Evolutionary conservation across 2,329 filamentous ascomycete genomes (phyloP).

Genomic region (Colletotrichum scovillei): DNA sequence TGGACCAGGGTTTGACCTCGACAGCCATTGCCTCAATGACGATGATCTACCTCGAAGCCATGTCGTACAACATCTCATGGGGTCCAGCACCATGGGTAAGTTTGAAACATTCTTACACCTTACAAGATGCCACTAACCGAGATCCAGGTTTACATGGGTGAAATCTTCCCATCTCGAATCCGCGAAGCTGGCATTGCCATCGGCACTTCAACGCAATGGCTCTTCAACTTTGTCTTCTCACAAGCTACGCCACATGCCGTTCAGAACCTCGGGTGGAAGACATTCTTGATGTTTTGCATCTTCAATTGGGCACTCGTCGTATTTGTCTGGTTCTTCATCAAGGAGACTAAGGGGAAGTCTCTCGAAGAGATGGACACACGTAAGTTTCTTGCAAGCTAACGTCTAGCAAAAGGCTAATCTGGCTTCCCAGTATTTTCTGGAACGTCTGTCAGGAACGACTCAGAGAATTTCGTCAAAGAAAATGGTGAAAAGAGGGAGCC

Average conservation of each 20-base stretch:
- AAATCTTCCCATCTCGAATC: slow-evolving; percentile 63
- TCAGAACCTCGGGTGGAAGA: slow-evolving; percentile 57
- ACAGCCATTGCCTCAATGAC: slow-evolving; percentile 59
- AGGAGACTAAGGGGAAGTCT: slow-evolving; percentile 55
- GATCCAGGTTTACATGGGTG: slow-evolving; percentile 54
- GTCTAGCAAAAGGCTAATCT: neutral
- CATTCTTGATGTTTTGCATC: slow-evolving; percentile 61
- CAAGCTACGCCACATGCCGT: slow-evolving; percentile 61
- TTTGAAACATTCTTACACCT: neutral
- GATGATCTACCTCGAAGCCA: slow-evolving; percentile 62
- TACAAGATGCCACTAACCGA: neutral
- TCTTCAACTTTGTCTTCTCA: slow-evolving; percentile 62
- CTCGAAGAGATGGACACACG: slow-evolving; percentile 54
- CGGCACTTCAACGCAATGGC: slow-evolving; percentile 61
- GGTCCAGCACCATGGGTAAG: slow-evolving; percentile 61
- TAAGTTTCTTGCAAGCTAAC: slow-evolving; percentile 20
- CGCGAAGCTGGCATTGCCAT: slow-evolving; percentile 62
- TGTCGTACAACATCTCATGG: slow-evolving; percentile 64
- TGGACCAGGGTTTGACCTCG: slow-evolving; percentile 43
- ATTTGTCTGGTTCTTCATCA: slow-evolving; percentile 56
- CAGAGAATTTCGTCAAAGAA: neutral
- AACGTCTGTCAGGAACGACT: neutral
- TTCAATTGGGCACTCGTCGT: slow-evolving; percentile 58
- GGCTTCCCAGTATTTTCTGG: neutral
- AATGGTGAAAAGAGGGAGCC: neutral